A percentile compares a stretch with the other conserved stretches of the same genome.
Conservation (phyloP, 192 early-diverging fungal species). For the Geranomyces michiganensis region DNA sequence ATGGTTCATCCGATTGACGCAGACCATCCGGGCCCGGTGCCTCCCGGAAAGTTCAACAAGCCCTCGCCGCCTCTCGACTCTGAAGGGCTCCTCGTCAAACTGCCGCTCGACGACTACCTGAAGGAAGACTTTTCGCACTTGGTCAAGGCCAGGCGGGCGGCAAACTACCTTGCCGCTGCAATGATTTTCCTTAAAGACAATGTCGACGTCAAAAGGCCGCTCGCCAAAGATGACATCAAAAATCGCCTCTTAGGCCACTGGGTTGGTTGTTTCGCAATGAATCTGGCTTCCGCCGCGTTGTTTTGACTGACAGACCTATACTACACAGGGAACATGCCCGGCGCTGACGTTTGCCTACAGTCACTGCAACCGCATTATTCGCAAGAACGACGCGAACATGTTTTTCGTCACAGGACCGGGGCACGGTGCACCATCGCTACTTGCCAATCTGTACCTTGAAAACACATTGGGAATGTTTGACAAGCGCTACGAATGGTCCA, state of each 20-base stretch:
- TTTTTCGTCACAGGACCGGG: constrained; percentile 50
- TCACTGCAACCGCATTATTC: constrained; percentile 49
- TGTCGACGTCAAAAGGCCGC: constrained; percentile 19
- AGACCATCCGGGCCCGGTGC: constrained; percentile 24
- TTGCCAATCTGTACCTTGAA: constrained; percentile 49
- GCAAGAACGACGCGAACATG: constrained; percentile 40
- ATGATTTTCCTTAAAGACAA: constrained; percentile 54
- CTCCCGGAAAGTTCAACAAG: constrained; percentile 15
- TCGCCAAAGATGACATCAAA: constrained; percentile 43
- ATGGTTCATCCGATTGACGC: neutral
- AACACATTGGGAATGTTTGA: constrained; percentile 48
- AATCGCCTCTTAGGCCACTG: constrained; percentile 48
- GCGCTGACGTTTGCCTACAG: constrained; percentile 48
- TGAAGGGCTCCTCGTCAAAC: constrained; percentile 16
- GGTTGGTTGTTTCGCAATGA: constrained; percentile 32
- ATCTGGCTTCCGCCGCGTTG: neutral
- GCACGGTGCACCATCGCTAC: constrained; percentile 47
- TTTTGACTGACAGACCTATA: neutral
- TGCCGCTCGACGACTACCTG: neutral
- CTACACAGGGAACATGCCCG: constrained; percentile 53
- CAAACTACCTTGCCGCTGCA: constrained; percentile 48
- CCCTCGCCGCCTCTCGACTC: constrained; percentile 15
- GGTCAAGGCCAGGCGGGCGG: constrained; percentile 23
- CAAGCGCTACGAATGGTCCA: constrained; percentile 30
- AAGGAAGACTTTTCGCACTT: constrained; percentile 10